These are phyloP conservation scores for Climacium dendroides DNA, from an alignment of 225 moss, liverwort and hornwort species.

Conservation along the genomic window DNA sequence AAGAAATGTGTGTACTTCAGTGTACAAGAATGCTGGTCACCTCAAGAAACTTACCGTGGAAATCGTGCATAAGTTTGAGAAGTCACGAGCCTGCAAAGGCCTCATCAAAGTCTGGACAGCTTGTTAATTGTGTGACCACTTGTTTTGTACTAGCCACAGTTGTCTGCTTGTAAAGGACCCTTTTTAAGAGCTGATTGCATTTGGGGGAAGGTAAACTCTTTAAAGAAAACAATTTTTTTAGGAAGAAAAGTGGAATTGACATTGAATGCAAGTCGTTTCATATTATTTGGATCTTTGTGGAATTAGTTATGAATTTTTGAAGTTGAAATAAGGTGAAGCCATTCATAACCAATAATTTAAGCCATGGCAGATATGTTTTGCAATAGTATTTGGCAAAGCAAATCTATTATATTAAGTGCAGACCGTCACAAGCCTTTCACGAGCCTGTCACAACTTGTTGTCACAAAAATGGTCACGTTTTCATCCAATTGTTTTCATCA, in stretches of 20 bases:
- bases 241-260: background rate
- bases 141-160: background rate
- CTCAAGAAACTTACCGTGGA: background rate
- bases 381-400: too few relatives aligned
- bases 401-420: too few relatives aligned
- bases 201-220: background rate
- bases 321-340: accelerated
- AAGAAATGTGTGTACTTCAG: background rate
- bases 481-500: too few relatives aligned
- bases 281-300: background rate
- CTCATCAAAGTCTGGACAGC: background rate
- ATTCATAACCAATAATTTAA: too few relatives aligned
- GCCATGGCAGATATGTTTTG: too few relatives aligned
- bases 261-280: accelerated
- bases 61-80: background rate
- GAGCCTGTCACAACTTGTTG: too few relatives aligned
- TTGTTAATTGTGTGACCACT: background rate
- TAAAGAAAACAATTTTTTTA: background rate
- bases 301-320: background rate
- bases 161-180: background rate
- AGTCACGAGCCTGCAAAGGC: background rate
- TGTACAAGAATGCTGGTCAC: background rate
- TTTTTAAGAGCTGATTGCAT: background rate
- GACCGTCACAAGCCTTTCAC: too few relatives aligned
- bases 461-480: too few relatives aligned